These are phyloP conservation scores for Sphagnum magellanicum DNA, from an alignment of 228 moss, liverwort and hornwort genomes.

Conservation along the genomic window DNA sequence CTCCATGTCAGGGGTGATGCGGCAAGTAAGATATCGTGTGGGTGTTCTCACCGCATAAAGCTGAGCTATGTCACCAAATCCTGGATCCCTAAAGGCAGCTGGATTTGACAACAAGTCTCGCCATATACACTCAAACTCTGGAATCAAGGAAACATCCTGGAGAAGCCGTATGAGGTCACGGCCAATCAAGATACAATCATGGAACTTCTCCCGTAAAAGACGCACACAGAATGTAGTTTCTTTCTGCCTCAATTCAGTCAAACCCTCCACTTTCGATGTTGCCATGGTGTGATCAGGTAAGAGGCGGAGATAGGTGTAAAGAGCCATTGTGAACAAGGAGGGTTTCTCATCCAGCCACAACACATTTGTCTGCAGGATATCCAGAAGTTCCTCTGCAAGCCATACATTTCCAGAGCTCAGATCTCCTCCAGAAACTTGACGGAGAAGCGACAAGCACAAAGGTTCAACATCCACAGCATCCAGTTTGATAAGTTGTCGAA, in stretches of 20 bases:
- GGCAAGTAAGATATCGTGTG: slow-evolving; percentile 77
- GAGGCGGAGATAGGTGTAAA: slow-evolving; percentile 90
- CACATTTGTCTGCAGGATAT: slow-evolving; percentile 75
- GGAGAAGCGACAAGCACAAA: slow-evolving; percentile 66
- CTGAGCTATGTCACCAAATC: slow-evolving; percentile 89
- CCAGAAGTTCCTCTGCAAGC: slow-evolving; percentile 84
- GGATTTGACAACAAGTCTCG: slow-evolving; percentile 83
- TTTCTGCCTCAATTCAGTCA: slow-evolving; percentile 81
- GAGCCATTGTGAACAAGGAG: slow-evolving; percentile 72
- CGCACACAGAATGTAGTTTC: slow-evolving; percentile 82
- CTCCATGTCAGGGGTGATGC: slow-evolving; percentile 97
- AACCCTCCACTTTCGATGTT: slow-evolving; percentile 18
- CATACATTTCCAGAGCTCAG: slow-evolving; percentile 75
- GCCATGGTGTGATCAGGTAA: slow-evolving; percentile 88
- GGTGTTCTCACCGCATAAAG: slow-evolving; percentile 88
- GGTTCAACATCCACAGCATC: slow-evolving; percentile 80
- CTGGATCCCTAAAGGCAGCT: slow-evolving; percentile 62
- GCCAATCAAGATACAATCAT: slow-evolving; percentile 89
- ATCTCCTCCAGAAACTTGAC: slow-evolving; percentile 92
- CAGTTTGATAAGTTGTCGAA: slow-evolving; percentile 80
- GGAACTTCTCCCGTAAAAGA: slow-evolving; percentile 80
- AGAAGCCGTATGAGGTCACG: slow-evolving; percentile 88
- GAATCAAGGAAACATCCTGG: slow-evolving; percentile 89
- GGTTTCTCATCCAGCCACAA: slow-evolving; percentile 73
- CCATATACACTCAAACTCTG: slow-evolving; percentile 90